A percentile compares a stretch with the other conserved stretches of the same genome.
phyloP scores from a whole-genome alignment of 371 early-diverging fungal species.

The Mortierella sp. region DNA sequence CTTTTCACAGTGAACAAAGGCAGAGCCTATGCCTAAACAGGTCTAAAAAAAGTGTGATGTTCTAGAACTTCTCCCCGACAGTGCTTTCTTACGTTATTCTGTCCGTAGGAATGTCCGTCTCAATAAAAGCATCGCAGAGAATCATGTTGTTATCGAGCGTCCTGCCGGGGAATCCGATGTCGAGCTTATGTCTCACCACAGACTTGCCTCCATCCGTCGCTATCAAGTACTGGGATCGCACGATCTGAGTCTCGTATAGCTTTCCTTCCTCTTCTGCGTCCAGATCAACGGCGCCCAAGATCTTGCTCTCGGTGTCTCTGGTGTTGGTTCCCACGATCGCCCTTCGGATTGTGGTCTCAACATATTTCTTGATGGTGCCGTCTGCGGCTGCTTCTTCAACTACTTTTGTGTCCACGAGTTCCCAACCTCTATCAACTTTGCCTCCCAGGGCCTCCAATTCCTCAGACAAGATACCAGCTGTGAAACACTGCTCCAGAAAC shows the following conservation, averaged over 20 bases:
- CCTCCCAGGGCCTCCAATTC: slow-evolving; percentile 27
- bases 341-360: slow-evolving; percentile 30
- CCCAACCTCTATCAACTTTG: slow-evolving; percentile 46
- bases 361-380: slow-evolving; percentile 11
- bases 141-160: slow-evolving; percentile 36
- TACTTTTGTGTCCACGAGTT: slow-evolving; percentile 42
- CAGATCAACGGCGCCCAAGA: slow-evolving; percentile 22
- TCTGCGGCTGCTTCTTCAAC: slow-evolving; percentile 14
- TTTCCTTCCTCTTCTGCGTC: slow-evolving; percentile 22
- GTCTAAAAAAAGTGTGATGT: too few relatives aligned
- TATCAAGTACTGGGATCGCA: slow-evolving; percentile 49
- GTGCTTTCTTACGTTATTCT: slow-evolving; percentile 25
- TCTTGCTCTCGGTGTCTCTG: slow-evolving; percentile 26
- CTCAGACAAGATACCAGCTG: slow-evolving; percentile 16
- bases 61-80: neutral
- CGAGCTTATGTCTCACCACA: slow-evolving; percentile 44
- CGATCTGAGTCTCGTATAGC: slow-evolving; percentile 16
- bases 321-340: slow-evolving; percentile 21
- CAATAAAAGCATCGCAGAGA: slow-evolving; percentile 39
- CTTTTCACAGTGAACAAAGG: too few relatives aligned
- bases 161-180: slow-evolving; percentile 50
- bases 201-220: slow-evolving; percentile 57
- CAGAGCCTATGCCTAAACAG: too few relatives aligned
- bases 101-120: slow-evolving; percentile 25
- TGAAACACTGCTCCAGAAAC: slow-evolving; percentile 30